A percentile compares a stretch with the other conserved stretches of the same genome.
phyloP scores from a whole-genome alignment of 2,329 filamentous ascomycete genomes.

The Plectosphaerella cucumerina region DNA sequence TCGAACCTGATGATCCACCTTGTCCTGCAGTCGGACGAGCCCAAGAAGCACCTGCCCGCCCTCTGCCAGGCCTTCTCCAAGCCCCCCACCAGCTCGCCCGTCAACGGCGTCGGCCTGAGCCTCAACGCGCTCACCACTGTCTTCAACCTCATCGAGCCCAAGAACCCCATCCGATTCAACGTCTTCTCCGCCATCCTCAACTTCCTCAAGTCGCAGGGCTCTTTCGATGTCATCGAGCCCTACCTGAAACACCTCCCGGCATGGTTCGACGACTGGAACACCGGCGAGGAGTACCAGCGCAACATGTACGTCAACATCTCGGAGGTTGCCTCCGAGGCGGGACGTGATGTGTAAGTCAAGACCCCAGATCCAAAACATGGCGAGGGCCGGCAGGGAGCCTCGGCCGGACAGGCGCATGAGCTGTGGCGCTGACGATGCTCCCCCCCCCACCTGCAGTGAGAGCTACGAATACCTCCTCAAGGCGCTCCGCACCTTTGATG shows the following conservation, averaged over 20 bases:
- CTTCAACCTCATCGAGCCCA: constrained; percentile 84
- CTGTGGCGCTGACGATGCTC: neutral
- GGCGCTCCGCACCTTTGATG: constrained; percentile 57
- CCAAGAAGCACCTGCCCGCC: constrained; percentile 78
- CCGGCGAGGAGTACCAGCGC: constrained; percentile 76
- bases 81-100: constrained; percentile 79
- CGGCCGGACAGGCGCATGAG: neutral
- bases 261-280: constrained; percentile 82
- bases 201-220: constrained; percentile 69
- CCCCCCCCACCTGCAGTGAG: constrained; percentile 37
- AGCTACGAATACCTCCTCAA: constrained; percentile 66
- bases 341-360: constrained; percentile 66
- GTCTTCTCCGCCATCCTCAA: constrained; percentile 86
- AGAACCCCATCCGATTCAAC: constrained; percentile 79
- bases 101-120: constrained; percentile 80
- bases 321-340: constrained; percentile 73
- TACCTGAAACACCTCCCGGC: constrained; percentile 78
- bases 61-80: constrained; percentile 88
- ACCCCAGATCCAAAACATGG: neutral
- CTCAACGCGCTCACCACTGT: constrained; percentile 90
- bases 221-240: constrained; percentile 79
- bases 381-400: too few species aligned
- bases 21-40: constrained; percentile 78
- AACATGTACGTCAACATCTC: constrained; percentile 80
- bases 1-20: constrained; percentile 98